Evolutionary conservation across 805 yeast genomes (phyloP).

Genomic region (Nakazawaea laoshanensis): DNA sequence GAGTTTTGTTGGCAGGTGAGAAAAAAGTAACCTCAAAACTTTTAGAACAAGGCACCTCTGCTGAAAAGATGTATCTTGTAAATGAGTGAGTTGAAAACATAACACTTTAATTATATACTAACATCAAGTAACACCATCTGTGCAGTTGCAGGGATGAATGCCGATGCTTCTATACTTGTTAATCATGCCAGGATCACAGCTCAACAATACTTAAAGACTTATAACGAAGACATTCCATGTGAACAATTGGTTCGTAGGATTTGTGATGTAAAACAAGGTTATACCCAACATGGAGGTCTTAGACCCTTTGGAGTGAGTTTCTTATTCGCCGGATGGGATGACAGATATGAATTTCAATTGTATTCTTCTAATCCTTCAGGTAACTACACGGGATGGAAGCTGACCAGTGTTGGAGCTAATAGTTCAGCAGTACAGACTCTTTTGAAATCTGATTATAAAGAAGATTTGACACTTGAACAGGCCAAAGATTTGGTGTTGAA

Average conservation of each 20-base stretch:
- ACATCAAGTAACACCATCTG: conserved; percentile 51
- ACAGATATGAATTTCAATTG: conserved; percentile 80
- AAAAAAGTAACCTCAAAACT: conserved; percentile 89
- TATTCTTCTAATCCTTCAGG: conserved; percentile 97
- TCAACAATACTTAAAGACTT: conserved; percentile 76
- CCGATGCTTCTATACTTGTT: conserved; percentile 89
- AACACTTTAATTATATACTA: conserved; percentile 1
- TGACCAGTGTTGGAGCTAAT: conserved; percentile 94
- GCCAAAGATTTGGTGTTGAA: conserved; percentile 86
- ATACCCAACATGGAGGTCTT: conserved; percentile 97
- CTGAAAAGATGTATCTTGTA: conserved; percentile 84
- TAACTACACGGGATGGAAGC: conserved; percentile 97
- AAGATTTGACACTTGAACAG: conserved; percentile 60
- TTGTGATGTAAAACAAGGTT: conserved; percentile 94
- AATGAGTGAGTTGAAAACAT: conserved; percentile 45
- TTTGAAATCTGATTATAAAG: conserved; percentile 90
- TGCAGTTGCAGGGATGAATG: conserved; percentile 97
- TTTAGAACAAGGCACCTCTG: conserved; percentile 86
- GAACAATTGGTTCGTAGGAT: conserved; percentile 81
- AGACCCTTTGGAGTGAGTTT: conserved; percentile 98
- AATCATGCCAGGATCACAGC: conserved; percentile 81
- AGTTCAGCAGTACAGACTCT: conserved; percentile 94
- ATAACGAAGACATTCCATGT: conserved; percentile 90
- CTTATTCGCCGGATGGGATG: conserved; percentile 93
- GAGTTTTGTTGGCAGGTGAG: conserved; percentile 95